Base-by-base conservation (phyloP, 345 rosid species). In the Aquilaria yunnanensis region DNA sequence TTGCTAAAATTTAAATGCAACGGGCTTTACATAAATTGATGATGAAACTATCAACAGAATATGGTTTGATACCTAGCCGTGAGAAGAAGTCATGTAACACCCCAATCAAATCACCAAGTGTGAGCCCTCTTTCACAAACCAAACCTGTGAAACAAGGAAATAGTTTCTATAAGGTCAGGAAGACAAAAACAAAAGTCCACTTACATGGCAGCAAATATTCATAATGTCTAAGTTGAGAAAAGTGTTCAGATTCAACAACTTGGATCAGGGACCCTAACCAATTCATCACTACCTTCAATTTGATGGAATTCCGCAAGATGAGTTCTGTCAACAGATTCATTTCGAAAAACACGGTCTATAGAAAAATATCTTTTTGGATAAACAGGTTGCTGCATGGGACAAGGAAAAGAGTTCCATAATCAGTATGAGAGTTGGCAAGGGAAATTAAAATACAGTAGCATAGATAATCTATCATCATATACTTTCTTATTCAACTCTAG, bases 301-400 rank as follows among this genome's bases (percentile, higher is more conserved):
- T 94, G 97, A 77, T 94, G 97, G 67, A 94, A 94, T 73, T 94
- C 97, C 49, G 99, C 99, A 31, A 94, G 87, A 77, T 88, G 99
- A 53, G 97, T 94, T 34, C 86, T 81, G 64, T 94, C 99, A 14
- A 94, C 97, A 16, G 99, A 96, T 77, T 94, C 99, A 65, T 94
- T 94, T 76, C 99, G 85, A 86, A 90, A 94, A 60, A 94, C 99
- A 63, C 99, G 95, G 59, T 94, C 97, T 12, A 94, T 94, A 0
- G 97, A 94, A 80, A 85, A 94, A 78, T 86, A 94, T 69, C 80
- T 88, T 79, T 94, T 90, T 9, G 95, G 97, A 57, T 77, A 61
- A 66, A 90, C 88, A 31, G 95, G 78, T 75, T 76, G 60, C 92
- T 80, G 74, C 60, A 61, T 41, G 57, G 61, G 32, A 30, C 56